phyloP scores from a whole-genome alignment of 1,284 basidiomycete species.

The Papiliotrema terrestris region DNA sequence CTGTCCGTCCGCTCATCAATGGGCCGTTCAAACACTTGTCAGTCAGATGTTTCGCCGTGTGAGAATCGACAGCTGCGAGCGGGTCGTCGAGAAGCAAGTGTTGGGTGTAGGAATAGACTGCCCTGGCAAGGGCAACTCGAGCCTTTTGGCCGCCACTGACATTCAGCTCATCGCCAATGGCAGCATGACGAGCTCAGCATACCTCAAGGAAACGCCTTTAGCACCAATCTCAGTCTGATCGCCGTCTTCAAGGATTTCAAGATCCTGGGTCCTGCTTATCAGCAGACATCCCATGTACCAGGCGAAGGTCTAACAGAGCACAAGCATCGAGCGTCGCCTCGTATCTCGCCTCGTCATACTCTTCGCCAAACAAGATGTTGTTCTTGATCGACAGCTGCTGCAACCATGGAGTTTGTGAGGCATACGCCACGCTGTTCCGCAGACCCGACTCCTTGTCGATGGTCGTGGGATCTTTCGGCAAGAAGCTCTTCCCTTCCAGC shows the following conservation, averaged over 20 bases:
- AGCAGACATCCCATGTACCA: background rate
- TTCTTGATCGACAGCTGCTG: constrained; percentile 56
- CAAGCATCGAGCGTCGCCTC: constrained; percentile 71
- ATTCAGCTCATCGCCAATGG: constrained; percentile 46
- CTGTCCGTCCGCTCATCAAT: constrained; percentile 63
- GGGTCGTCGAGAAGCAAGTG: constrained; percentile 83
- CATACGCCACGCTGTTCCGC: constrained; percentile 75
- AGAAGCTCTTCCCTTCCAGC: constrained; percentile 57
- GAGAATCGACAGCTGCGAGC: constrained; percentile 82
- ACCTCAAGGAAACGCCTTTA: constrained; percentile 59
- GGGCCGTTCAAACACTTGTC: constrained; percentile 62
- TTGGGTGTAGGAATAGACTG: constrained; percentile 56
- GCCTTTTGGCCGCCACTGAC: constrained; percentile 77
- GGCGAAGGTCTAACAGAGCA: constrained; percentile 56
- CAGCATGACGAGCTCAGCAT: constrained; percentile 19
- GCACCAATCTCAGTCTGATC: constrained; percentile 69
- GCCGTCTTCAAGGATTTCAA: constrained; percentile 71
- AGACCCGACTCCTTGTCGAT: constrained; percentile 61
- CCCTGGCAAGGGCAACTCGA: constrained; percentile 57
- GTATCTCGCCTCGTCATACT: constrained; percentile 65
- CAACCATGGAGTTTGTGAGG: constrained; percentile 80
- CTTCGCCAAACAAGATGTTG: constrained; percentile 67
- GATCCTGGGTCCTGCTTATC: constrained; percentile 53
- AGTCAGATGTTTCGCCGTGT: constrained; percentile 73
- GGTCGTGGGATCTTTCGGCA: constrained; percentile 62